These are phyloP conservation scores for Cutaneotrichosporon sp. DNA, from an alignment of 1,284 basidiomycete genomes.

Conservation along the genomic window DNA sequence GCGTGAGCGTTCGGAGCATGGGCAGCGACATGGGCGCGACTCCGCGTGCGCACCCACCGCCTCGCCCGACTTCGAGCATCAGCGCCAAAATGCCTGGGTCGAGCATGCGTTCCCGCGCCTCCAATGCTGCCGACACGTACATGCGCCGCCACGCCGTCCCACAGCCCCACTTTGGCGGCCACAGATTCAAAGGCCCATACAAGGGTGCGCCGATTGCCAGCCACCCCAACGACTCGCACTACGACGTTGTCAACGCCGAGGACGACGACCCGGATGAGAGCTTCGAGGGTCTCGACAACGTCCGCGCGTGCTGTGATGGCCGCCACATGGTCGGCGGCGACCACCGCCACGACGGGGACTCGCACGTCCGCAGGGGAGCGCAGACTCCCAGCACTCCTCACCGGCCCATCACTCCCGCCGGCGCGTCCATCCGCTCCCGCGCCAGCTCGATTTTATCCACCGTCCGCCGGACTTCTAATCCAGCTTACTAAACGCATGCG, in stretches of 20 bases:
- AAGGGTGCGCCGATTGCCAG: slow-evolving; percentile 29
- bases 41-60: slow-evolving; percentile 50
- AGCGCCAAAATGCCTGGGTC: too few species aligned
- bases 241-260: slow-evolving; percentile 66
- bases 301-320: slow-evolving; percentile 90
- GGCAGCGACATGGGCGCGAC: slow-evolving; percentile 27
- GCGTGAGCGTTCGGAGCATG: slow-evolving; percentile 37
- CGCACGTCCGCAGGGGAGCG: slow-evolving; percentile 54
- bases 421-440: slow-evolving; percentile 20
- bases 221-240: slow-evolving; percentile 45
- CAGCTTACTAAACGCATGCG: too few species aligned
- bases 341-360: slow-evolving; percentile 56
- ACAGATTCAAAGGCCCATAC: slow-evolving; percentile 42
- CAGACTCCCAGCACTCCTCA: slow-evolving; percentile 28
- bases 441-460: slow-evolving; percentile 20
- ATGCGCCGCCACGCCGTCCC: slow-evolving; percentile 59
- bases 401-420: slow-evolving; percentile 26
- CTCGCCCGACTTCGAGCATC: slow-evolving; percentile 50
- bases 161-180: slow-evolving; percentile 36
- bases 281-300: slow-evolving; percentile 91
- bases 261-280: slow-evolving; percentile 70
- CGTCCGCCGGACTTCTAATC: slow-evolving; percentile 11
- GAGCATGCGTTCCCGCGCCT: slow-evolving; percentile 65
- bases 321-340: slow-evolving; percentile 63
- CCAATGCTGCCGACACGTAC: slow-evolving; percentile 84